These are phyloP conservation scores for Pseudonitzschia delicatissima DNA, from an alignment of 108 stramenopile species.

Conservation along the genomic window DNA sequence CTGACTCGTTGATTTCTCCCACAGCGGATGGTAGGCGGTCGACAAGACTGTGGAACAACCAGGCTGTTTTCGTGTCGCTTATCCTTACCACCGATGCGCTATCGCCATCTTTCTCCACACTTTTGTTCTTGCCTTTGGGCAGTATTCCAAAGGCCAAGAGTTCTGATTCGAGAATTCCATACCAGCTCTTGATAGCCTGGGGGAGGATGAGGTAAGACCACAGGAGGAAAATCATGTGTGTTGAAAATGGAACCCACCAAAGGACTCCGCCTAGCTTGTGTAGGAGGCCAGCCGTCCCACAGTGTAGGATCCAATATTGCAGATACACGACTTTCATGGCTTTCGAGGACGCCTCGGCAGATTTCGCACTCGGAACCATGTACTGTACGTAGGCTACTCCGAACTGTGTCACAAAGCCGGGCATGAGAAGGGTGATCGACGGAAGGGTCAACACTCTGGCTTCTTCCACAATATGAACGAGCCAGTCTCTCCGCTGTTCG, in stretches of 20 bases:
- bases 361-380: conserved; percentile 62
- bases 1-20: too few relatives aligned
- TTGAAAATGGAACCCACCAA: conserved; percentile 81
- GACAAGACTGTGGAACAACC: conserved; percentile 11
- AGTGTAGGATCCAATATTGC: conserved; percentile 77
- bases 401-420: conserved; percentile 67
- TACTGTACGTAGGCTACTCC: conserved; percentile 76
- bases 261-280: conserved; percentile 45
- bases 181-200: conserved; percentile 38
- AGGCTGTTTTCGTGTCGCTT: conserved; percentile 22
- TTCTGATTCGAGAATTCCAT: conserved; percentile 56
- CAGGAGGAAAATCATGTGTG: conserved; percentile 57
- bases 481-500: conserved; percentile 44
- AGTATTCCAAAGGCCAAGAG: conserved; percentile 57
- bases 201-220: conserved; percentile 66
- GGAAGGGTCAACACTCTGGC: conserved; percentile 58
- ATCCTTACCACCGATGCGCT: background rate
- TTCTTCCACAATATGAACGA: conserved; percentile 54
- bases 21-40: conserved; percentile 21
- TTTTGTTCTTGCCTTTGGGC: background rate
- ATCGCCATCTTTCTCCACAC: background rate
- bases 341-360: conserved; percentile 31
- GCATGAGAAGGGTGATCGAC: conserved; percentile 74
- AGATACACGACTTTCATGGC: conserved; percentile 44
- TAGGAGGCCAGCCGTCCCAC: conserved; percentile 39